Conservation (phyloP, 331 rosid species). For the Dryas integrifolia region DNA sequence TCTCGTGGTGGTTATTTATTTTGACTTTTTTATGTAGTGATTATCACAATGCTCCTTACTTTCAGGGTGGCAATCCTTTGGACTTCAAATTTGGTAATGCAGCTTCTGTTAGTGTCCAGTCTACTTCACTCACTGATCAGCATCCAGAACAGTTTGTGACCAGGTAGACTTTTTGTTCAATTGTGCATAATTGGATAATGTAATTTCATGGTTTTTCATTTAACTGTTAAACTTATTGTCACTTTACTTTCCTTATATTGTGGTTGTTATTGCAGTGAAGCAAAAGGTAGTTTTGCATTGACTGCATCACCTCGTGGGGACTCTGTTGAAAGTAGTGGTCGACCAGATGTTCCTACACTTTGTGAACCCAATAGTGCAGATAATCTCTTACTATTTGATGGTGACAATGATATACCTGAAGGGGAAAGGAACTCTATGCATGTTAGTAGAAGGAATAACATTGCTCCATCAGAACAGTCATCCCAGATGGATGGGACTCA, state of each 20-base stretch:
- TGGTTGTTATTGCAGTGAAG: conserved; percentile 61
- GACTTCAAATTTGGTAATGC: conserved; percentile 82
- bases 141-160: conserved; percentile 87
- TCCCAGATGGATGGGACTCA: conserved; percentile 78
- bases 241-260: conserved; percentile 6
- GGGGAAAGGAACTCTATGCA: conserved; percentile 61
- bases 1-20: conserved; percentile 16
- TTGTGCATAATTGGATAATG: conserved; percentile 21
- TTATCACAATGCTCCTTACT: conserved; percentile 25
- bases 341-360: conserved; percentile 72
- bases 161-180: conserved; percentile 46
- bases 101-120: conserved; percentile 93
- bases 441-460: conserved; percentile 52
- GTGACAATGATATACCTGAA: conserved; percentile 62
- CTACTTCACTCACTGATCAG: conserved; percentile 92
- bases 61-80: conserved; percentile 97
- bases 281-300: conserved; percentile 95
- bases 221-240: background rate
- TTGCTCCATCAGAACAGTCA: conserved; percentile 78
- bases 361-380: conserved; percentile 96
- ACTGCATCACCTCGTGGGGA: conserved; percentile 98
- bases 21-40: conserved; percentile 15
- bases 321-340: conserved; percentile 93
- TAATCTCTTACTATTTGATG: conserved; percentile 85
- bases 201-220: conserved; percentile 5